phyloP scores from a whole-genome alignment of 2,329 filamentous ascomycete species.

The Penicillium sp. region DNA sequence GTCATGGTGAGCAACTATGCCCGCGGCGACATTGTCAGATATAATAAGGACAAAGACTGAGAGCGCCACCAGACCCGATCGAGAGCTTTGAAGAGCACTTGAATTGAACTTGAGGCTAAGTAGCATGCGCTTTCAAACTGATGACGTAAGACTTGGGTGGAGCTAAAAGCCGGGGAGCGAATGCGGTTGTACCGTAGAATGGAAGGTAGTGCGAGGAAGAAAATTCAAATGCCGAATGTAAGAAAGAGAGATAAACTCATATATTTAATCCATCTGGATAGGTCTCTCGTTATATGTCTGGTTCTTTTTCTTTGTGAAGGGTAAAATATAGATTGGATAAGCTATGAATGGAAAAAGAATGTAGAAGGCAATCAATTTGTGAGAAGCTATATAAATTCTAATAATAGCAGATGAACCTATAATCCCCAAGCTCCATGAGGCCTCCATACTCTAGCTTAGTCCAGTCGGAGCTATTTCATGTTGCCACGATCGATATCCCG shows the following conservation, averaged over 20 bases:
- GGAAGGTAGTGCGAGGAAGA: background rate
- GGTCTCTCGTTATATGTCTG: too few species aligned
- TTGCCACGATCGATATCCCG: constrained; percentile 1
- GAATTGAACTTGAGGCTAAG: background rate
- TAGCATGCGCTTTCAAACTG: constrained; percentile 20
- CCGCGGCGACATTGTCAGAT: constrained; percentile 36
- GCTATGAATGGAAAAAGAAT: background rate
- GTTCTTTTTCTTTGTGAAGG: background rate
- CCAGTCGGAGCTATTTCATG: constrained; percentile 9
- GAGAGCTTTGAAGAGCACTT: background rate
- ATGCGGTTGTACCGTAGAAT: constrained; percentile 16
- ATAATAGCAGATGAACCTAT: background rate
- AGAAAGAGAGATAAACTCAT: background rate
- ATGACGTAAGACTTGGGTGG: constrained; percentile 38
- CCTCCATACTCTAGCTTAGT: background rate
- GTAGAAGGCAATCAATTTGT: background rate
- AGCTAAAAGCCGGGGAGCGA: constrained; percentile 33
- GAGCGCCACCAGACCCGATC: constrained; percentile 9
- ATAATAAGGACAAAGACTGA: constrained; percentile 10
- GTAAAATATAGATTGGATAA: background rate
- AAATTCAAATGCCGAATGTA: background rate
- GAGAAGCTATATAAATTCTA: background rate
- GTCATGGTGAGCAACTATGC: constrained; percentile 41
- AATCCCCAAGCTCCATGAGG: background rate
- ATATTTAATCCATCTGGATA: too few species aligned